Evolutionary conservation across 768 basidiomycete species (phyloP).

Genomic region (Crepidotus variabilis): DNA sequence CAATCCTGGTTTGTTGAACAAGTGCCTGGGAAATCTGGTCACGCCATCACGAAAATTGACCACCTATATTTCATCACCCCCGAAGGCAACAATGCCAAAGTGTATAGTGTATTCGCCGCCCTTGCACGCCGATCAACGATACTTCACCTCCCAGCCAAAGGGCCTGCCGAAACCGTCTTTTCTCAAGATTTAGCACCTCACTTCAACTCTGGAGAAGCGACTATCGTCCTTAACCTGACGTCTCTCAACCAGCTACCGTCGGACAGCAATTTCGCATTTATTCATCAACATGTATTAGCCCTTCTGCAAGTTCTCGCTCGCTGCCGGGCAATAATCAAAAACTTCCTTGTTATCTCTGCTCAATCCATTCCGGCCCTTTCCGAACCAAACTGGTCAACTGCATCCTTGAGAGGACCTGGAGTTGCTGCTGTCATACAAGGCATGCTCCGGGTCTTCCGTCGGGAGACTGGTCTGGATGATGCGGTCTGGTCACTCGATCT

Average conservation of each 20-base stretch:
- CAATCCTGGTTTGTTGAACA: conserved; percentile 8
- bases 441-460: conserved; percentile 26
- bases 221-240: conserved; percentile 13
- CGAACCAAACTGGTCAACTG: background rate
- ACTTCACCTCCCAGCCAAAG: background rate
- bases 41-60: background rate
- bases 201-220: background rate
- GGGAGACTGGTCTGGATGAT: conserved; percentile 19
- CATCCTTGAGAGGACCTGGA: background rate
- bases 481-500: conserved; percentile 20
- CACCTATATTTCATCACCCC: background rate
- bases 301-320: conserved; percentile 9
- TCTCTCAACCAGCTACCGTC: conserved; percentile 4
- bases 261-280: background rate
- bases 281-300: conserved; percentile 5
- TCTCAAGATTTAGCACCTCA: background rate
- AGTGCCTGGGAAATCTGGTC: background rate
- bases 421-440: conserved; percentile 21
- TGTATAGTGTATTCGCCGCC: background rate
- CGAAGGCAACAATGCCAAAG: background rate
- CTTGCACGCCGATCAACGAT: background rate
- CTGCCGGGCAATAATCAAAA: conserved; percentile 6
- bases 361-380: conserved; percentile 3
- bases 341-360: conserved; percentile 9
- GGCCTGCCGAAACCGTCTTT: background rate